phyloP scores from a whole-genome alignment of 2,329 filamentous ascomycete genomes.

The Trichophyton verrucosum region DNA sequence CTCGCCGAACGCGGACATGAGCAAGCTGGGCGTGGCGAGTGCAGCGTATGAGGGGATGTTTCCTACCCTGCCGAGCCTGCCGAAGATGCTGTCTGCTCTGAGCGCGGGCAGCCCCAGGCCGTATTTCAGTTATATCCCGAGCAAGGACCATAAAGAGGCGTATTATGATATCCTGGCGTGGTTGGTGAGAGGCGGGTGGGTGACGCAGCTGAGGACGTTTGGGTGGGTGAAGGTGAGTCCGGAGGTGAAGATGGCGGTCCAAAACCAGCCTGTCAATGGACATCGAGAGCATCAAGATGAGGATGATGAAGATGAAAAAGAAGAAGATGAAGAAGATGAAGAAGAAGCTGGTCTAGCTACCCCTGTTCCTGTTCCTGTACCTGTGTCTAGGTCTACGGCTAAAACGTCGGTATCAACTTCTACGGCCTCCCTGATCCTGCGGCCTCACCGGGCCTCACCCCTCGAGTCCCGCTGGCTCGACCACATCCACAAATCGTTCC shows the following conservation, averaged over 20 bases:
- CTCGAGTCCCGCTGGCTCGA: conserved; percentile 61
- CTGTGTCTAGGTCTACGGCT: conserved; percentile 13
- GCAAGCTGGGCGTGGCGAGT: conserved; percentile 55
- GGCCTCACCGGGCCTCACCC: conserved; percentile 65
- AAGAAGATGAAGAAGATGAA: conserved; percentile 12
- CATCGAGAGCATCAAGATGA: background rate
- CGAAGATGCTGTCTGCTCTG: conserved; percentile 75
- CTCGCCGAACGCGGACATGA: conserved; percentile 74
- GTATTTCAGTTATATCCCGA: conserved; percentile 74
- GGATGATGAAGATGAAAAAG: conserved; percentile 12
- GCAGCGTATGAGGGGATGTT: conserved; percentile 65
- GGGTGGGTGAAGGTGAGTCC: conserved; percentile 76
- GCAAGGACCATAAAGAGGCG: conserved; percentile 69
- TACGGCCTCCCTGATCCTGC: conserved; percentile 57
- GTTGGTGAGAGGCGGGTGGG: conserved; percentile 85
- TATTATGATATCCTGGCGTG: conserved; percentile 90
- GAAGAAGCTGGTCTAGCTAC: conserved; percentile 17
- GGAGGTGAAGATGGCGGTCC: conserved; percentile 70
- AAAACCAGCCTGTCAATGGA: conserved; percentile 22
- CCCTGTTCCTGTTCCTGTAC: conserved; percentile 25
- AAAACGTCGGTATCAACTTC: too few species aligned
- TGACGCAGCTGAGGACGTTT: conserved; percentile 84
- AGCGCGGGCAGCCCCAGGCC: conserved; percentile 61
- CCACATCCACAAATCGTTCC: conserved; percentile 32
- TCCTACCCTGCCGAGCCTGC: conserved; percentile 66